phyloP scores from a whole-genome alignment of 2,329 filamentous ascomycete genomes.

The Nemania sp. region DNA sequence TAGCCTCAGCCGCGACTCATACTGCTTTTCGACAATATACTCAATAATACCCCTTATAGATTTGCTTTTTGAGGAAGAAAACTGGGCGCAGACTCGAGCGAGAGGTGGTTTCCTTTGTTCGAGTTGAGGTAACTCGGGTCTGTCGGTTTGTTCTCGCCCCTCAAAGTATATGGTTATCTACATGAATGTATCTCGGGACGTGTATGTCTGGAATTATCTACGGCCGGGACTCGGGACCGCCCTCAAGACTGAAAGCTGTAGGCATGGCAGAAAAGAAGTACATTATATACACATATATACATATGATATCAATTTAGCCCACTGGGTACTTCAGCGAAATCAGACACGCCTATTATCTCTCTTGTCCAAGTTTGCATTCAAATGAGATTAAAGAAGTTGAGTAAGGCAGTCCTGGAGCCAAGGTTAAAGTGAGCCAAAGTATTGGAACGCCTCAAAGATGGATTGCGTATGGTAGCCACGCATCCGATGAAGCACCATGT shows the following conservation, averaged over 20 bases:
- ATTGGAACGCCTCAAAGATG: no score
- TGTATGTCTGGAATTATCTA: constrained; percentile 22
- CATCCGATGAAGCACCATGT: no score
- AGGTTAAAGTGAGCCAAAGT: no score
- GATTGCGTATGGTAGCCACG: no score
- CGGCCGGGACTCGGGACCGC: constrained; percentile 19
- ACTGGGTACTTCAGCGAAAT: background rate
- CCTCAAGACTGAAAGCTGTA: constrained; percentile 30
- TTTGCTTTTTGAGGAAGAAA: constrained; percentile 37
- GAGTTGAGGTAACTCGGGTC: constrained; percentile 14
- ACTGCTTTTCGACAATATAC: constrained; percentile 35
- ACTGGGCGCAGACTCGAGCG: constrained; percentile 31
- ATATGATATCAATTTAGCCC: constrained; percentile 18
- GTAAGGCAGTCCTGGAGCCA: no score
- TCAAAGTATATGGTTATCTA: constrained; percentile 10
- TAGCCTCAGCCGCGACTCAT: constrained; percentile 24
- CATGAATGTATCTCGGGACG: constrained; percentile 34
- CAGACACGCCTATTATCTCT: background rate
- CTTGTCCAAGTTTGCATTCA: background rate
- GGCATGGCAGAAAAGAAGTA: constrained; percentile 23
- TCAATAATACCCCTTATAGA: constrained; percentile 43
- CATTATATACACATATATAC: constrained; percentile 28
- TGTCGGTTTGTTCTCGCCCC: constrained; percentile 4
- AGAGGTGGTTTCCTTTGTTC: constrained; percentile 41
- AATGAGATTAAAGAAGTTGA: no score